These are phyloP conservation scores for Kuraishia cidri DNA, from an alignment of 805 yeast species.

Conservation along the genomic window DNA sequence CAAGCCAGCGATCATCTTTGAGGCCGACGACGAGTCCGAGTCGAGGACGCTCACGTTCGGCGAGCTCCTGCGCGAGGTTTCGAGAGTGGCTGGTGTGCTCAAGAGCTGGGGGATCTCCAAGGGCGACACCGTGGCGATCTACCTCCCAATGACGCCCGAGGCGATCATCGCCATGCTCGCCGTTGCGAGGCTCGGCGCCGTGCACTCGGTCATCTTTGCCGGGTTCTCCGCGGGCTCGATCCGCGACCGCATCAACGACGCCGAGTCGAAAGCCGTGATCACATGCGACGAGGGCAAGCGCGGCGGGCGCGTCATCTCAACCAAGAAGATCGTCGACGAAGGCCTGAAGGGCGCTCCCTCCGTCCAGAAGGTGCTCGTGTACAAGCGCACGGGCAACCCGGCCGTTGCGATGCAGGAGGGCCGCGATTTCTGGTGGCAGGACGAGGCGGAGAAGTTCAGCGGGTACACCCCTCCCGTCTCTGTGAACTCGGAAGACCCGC, in stretches of 20 bases:
- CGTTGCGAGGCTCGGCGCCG: constrained; percentile 87
- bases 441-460: constrained; percentile 72
- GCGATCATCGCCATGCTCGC: constrained; percentile 94
- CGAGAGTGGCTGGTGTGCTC: constrained; percentile 79
- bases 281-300: constrained; percentile 94
- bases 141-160: constrained; percentile 97
- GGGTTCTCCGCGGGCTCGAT: constrained; percentile 94
- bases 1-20: constrained; percentile 80
- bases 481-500: constrained; percentile 88
- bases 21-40: constrained; percentile 83
- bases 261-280: constrained; percentile 76
- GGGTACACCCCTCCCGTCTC: constrained; percentile 83
- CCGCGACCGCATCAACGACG: constrained; percentile 84
- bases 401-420: constrained; percentile 66
- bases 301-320: constrained; percentile 89
- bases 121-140: constrained; percentile 96
- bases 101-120: constrained; percentile 78
- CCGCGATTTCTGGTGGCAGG: constrained; percentile 96
- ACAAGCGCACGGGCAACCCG: constrained; percentile 75
- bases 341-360: constrained; percentile 68
- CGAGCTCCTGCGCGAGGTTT: constrained; percentile 77
- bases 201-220: constrained; percentile 94
- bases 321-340: constrained; percentile 93
- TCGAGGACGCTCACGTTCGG: constrained; percentile 74
- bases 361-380: constrained; percentile 80